Evolutionary conservation across 768 basidiomycete species (phyloP), one percentile per base, ranked within the genome.

Genomic region (Rhodotorula sphaerocarpa): DNA sequence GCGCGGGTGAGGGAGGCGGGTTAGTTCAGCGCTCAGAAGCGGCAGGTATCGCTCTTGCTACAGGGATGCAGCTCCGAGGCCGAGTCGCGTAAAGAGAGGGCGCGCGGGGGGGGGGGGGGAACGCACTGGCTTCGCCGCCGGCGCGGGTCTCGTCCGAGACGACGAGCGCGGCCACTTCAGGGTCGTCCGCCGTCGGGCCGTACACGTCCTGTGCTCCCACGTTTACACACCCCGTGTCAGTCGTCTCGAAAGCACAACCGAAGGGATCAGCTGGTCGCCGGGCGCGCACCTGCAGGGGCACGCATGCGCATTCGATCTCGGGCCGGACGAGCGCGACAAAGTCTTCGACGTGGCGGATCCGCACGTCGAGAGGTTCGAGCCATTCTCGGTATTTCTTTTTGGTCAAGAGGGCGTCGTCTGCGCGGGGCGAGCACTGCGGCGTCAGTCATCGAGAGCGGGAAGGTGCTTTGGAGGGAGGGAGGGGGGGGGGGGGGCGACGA

Each of bases 181-280:
- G 80, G 70, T 96, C 91, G 78, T 80, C 83, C 7, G 81, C 87
- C 0, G 95, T 95, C 18, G 95, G 95, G 3, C 95, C 95, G 70
- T 83, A 91, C 0, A 95, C 86, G 71, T 99, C 92, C 62, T 71
- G 61, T 9, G 30, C 31, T n/a, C n/a, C n/a, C n/a, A n/a, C n/a
- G n/a, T n/a, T n/a, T 83, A 91, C 0, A 95, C 86, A 71, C 97
- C 92, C 62, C 70, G 61, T 9, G 12, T 25, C 9, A 31, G 5
- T 20, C 23, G 39, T n/a, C n/a, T n/a, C n/a, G n/a, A n/a, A n/a
- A n/a, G n/a, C n/a, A n/a, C n/a, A n/a, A n/a, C n/a, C n/a, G n/a
- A n/a, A n/a, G n/a, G n/a, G n/a, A n/a, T n/a, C n/a, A n/a, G n/a
- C n/a, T n/a, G n/a, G n/a, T n/a, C n/a, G 23, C 21, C 15, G 25